Evolutionary conservation across 306 rosid species (phyloP), one percentile per base, ranked within the genome.

Genomic region (Acacia crassicarpa): DNA sequence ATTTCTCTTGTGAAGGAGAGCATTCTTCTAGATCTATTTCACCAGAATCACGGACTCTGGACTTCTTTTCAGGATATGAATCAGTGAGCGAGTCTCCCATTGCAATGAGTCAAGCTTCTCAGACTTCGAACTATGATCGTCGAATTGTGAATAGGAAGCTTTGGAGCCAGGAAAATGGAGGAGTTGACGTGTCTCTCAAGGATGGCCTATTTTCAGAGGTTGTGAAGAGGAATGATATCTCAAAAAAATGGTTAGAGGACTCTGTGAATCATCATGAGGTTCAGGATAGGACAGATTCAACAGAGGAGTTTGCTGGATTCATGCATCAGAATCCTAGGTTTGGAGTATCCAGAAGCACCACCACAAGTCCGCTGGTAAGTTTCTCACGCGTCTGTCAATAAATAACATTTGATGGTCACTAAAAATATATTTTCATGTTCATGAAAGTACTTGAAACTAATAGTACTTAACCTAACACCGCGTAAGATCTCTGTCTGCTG

Each of bases 141-240:
- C 79, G 91, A 83, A 91, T 89, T 59, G 90, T 90, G 53, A 87
- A 87, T 79, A 84, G 98, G 78, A 94, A 92, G 78, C 94, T 89
- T 16, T 94, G 98, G 97, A 88, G 90, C 45, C 62, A 77, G 32
- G 89, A 88, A 80, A 83, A 87, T 82, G 97, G 95, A 70, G 95
- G 91, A 43, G 91, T 91, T 72, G 92, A 94, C 76, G 91, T 92
- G 81, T 92, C 95, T 78, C 97, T 94, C 33, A 90, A 91, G 85
- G 98, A 94, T 84, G 97, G 98, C 51, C 78, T 94, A 59, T 86
- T 89, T 77, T 84, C 97, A 13, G 88, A 73, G 67, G 74, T 72
- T 67, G 82, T 80, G 82, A 67, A 25, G 51, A 89, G 77, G 81
- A 81, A 58, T 78, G 78, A 80, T 19, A 72, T 74, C 71, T 83